Conservation (phyloP, 2,329 filamentous ascomycete genomes). For the Trichoderma simmonsii region DNA sequence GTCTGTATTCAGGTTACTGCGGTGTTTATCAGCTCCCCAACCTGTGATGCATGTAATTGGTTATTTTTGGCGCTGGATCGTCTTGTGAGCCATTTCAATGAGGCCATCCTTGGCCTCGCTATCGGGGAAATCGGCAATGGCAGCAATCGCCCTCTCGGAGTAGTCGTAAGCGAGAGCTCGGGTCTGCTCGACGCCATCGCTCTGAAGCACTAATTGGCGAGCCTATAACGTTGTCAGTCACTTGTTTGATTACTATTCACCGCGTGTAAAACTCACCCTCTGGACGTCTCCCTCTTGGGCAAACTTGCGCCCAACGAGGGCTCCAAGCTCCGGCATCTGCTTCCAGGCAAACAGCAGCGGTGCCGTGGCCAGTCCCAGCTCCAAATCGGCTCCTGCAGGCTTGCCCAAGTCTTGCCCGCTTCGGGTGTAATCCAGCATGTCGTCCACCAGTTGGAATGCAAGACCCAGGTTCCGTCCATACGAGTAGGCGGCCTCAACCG, state of each 20-base stretch:
- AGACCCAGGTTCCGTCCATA: conserved; percentile 93
- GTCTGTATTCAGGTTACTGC: neutral
- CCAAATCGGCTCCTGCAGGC: conserved; percentile 88
- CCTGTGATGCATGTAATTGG: neutral
- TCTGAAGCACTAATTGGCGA: conserved; percentile 76
- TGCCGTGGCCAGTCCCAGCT: conserved; percentile 89
- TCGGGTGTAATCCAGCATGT: conserved; percentile 95
- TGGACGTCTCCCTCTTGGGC: conserved; percentile 76
- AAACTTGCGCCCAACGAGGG: conserved; percentile 90
- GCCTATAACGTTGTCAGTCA: conserved; percentile 54
- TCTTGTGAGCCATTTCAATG: conserved; percentile 91
- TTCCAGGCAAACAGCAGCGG: conserved; percentile 96
- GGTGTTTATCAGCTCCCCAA: neutral
- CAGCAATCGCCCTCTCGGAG: conserved; percentile 78
- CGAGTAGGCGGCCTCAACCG: conserved; percentile 85
- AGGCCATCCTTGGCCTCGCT: conserved; percentile 91
- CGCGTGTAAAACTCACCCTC: conserved; percentile 56
- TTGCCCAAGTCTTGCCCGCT: conserved; percentile 85
- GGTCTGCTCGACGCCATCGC: conserved; percentile 88
- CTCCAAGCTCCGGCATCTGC: conserved; percentile 76
- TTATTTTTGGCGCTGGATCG: conserved; percentile 82
- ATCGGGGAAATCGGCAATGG: conserved; percentile 83
- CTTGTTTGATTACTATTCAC: neutral
- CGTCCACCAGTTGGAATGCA: conserved; percentile 95
- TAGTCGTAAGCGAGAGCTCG: conserved; percentile 87